Evolutionary conservation across 805 yeast species (phyloP).

Genomic region (Saccharomyces jurei): DNA sequence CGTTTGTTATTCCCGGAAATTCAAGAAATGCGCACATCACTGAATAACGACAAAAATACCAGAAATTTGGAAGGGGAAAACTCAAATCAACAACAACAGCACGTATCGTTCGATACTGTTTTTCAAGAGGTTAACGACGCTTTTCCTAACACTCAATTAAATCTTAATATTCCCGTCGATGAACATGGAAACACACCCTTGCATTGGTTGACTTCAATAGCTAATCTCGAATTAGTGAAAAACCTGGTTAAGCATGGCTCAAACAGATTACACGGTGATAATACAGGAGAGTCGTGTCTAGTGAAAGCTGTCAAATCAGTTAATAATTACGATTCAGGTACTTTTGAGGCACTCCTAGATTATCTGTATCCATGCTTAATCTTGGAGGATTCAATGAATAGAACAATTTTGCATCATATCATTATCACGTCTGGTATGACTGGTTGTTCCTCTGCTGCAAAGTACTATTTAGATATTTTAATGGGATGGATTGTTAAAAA

Average conservation of each 20-base stretch:
- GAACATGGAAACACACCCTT: slow-evolving; percentile 88
- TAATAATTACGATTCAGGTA: slow-evolving; percentile 70
- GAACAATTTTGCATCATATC: slow-evolving; percentile 83
- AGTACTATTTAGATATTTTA: slow-evolving; percentile 63
- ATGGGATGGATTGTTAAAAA: slow-evolving; percentile 67
- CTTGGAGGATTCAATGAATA: slow-evolving; percentile 56
- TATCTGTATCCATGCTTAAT: slow-evolving; percentile 68
- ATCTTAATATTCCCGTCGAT: slow-evolving; percentile 81
- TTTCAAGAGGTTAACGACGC: slow-evolving; percentile 18
- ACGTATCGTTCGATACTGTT: slow-evolving; percentile 13
- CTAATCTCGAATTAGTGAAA: slow-evolving; percentile 60
- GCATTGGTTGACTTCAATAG: slow-evolving; percentile 94
- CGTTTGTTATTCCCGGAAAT: slow-evolving; percentile 23
- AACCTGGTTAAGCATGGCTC: slow-evolving; percentile 63
- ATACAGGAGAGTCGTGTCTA: slow-evolving; percentile 80
- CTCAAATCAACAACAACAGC: slow-evolving; percentile 6
- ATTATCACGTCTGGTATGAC: slow-evolving; percentile 71
- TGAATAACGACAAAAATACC: background rate
- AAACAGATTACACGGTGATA: slow-evolving; percentile 57
- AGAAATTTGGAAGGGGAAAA: background rate
- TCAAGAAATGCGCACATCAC: slow-evolving; percentile 2
- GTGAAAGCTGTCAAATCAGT: slow-evolving; percentile 68
- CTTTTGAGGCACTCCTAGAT: slow-evolving; percentile 64
- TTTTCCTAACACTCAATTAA: slow-evolving; percentile 30
- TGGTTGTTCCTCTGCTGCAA: slow-evolving; percentile 63